Evolutionary conservation across 2,329 filamentous ascomycete species (phyloP).

Genomic region (Exophiala viscosa): DNA sequence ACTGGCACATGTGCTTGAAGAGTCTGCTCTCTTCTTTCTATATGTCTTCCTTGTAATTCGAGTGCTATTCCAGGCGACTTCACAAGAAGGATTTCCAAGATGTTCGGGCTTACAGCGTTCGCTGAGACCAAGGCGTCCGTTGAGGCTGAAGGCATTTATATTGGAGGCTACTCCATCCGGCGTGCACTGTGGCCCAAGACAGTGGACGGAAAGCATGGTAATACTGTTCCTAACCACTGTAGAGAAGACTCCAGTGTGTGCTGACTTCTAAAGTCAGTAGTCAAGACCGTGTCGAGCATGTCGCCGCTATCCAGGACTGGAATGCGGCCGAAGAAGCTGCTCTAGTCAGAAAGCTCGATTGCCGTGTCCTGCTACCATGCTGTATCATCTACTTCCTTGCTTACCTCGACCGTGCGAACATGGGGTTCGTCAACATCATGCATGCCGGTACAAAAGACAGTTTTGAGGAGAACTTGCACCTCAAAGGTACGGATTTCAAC

Average conservation of each 20-base stretch:
- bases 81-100: not conserved
- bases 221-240: not conserved
- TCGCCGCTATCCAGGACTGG: constrained; percentile 22
- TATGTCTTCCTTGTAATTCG: not conserved
- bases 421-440: constrained; percentile 24
- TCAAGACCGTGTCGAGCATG: constrained; percentile 14
- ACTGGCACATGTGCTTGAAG: not conserved
- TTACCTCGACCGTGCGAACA: constrained; percentile 25
- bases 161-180: constrained; percentile 15
- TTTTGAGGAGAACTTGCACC: constrained; percentile 14
- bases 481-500: constrained; percentile 24
- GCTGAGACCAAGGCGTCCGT: constrained; percentile 5
- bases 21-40: not conserved
- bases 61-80: not conserved
- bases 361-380: constrained; percentile 20
- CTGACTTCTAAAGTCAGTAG: constrained; percentile 8
- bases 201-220: constrained; percentile 9
- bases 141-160: constrained; percentile 18
- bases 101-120: not conserved
- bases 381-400: constrained; percentile 27
- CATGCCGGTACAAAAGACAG: constrained; percentile 16
- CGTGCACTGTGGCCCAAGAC: constrained; percentile 10
- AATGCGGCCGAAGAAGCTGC: constrained; percentile 19
- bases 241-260: not conserved
- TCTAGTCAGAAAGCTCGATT: constrained; percentile 25